A percentile compares a stretch with the other conserved stretches of the same genome.
These are phyloP conservation scores for Phytophthora cactorum DNA, from an alignment of 352 stramenopile species.

Conservation along the genomic window DNA sequence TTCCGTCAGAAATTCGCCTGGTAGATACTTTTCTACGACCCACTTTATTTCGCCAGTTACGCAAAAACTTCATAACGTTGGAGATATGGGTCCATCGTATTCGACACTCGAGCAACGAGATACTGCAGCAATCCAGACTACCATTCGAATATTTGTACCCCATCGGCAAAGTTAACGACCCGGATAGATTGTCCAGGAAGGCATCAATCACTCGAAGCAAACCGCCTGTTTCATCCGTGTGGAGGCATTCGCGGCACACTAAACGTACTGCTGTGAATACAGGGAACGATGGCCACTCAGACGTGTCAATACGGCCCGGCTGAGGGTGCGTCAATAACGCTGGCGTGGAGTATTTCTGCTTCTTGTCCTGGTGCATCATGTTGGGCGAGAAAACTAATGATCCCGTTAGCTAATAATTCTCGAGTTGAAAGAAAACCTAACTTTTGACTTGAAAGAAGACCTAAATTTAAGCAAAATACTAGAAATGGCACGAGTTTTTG, in stretches of 20 bases:
- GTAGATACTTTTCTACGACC: conserved; percentile 14
- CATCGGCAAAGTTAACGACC: neutral
- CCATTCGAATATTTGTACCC: conserved; percentile 2
- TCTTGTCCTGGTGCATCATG: too few species aligned
- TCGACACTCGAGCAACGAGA: neutral
- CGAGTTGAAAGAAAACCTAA: neutral
- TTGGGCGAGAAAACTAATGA: too few species aligned
- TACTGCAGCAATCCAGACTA: neutral
- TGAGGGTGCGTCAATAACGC: too few species aligned
- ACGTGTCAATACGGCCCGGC: too few species aligned
- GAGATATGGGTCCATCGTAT: conserved; percentile 10
- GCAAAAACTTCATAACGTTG: conserved; percentile 7
- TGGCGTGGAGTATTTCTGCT: too few species aligned
- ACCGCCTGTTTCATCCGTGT: neutral
- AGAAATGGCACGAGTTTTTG: neutral
- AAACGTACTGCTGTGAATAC: conserved; percentile 4
- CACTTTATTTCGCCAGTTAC: conserved; percentile 7
- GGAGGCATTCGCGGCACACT: neutral
- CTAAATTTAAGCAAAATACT: neutral
- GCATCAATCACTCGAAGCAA: neutral
- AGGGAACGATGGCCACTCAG: neutral
- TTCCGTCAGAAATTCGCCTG: neutral
- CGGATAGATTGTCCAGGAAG: neutral
- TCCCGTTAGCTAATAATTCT: too few species aligned
- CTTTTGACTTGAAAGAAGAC: neutral